Conservation (phyloP, 1,284 basidiomycete species). For the Boletus semigastroideus region DNA sequence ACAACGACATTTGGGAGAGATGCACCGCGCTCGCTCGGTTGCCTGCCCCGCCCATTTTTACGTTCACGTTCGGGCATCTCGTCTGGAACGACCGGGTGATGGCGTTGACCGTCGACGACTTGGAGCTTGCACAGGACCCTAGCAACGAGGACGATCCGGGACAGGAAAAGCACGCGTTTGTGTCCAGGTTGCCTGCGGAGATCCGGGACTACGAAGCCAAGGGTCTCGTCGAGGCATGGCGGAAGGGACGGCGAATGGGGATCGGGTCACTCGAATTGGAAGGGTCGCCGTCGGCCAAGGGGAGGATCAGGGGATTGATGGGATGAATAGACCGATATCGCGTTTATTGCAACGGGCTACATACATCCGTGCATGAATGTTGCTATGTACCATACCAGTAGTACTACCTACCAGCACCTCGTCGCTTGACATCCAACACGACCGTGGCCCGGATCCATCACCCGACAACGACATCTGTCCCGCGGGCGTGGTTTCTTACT, state of each 20-base stretch:
- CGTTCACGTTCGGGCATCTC: conserved; percentile 61
- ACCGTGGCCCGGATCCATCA: too few species aligned
- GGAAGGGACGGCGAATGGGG: conserved; percentile 34
- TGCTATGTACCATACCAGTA: too few species aligned
- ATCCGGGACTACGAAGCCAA: conserved; percentile 67
- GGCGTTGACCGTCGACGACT: conserved; percentile 66
- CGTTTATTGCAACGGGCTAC: not conserved
- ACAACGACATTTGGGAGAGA: conserved; percentile 60
- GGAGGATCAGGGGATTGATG: not conserved
- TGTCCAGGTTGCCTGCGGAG: conserved; percentile 48
- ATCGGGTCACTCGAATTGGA: conserved; percentile 37
- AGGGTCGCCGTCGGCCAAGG: conserved; percentile 4
- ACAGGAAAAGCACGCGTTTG: conserved; percentile 47
- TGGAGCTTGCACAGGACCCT: conserved; percentile 38
- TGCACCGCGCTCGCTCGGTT: conserved; percentile 53
- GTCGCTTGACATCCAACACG: too few species aligned
- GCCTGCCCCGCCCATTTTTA: conserved; percentile 52
- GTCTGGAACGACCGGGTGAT: conserved; percentile 81
- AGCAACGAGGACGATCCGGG: conserved; percentile 22
- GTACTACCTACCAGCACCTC: too few species aligned
- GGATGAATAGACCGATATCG: not conserved
- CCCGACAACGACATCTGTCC: too few species aligned
- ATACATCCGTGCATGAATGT: too few species aligned
- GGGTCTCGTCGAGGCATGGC: conserved; percentile 60
- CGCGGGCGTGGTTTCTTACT: too few species aligned